Base-by-base conservation (phyloP, 768 basidiomycete species). In the Macrolepiota fuliginosa region DNA sequence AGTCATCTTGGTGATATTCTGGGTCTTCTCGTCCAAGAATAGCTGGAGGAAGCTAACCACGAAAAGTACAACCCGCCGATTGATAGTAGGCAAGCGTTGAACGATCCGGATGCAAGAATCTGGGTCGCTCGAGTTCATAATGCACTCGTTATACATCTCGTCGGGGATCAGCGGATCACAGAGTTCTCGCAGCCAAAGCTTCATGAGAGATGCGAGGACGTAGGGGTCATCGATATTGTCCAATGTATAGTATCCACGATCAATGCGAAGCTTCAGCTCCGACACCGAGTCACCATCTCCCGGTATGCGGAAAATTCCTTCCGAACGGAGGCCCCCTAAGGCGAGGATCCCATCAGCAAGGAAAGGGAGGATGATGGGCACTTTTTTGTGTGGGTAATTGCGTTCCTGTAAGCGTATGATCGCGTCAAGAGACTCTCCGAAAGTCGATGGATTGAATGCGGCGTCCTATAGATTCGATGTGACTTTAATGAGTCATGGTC, bases 331-430 rank as follows among this genome's bases (percentile, higher is more conserved):
- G 3, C 95, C 96, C 0, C 93, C 93, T 11, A 95, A 79, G 1
- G 92, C 91, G 49, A 98, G 83, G 66, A 97, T 95, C 1, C 92
- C 93, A 66, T 96, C 91, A 2, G 92, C 88, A 27, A 97, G 87
- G 81, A 96, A 97, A 13, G 94, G 93, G 6, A 98, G 85, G 67
- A 98, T 92, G 72, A 95, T 93, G 17, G 95, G 95, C 12, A 96
- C 88, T 72, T 87, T 90, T 66, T 90, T 86, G 57, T 84, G 79
- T 1, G 94, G 91, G 68, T 96, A 96, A 54, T 89, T 92, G 45
- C 91, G 85, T 68, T 89, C 87, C 74, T 97, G 95, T 10, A 94
- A 77, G 49, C 90, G 81, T 74, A 91, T 88, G 62, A 94, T 90
- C 25, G 87, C 87, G 64, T 91, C 91, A 12, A 98, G 79, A 0